Conservation (phyloP, 2,329 filamentous ascomycete genomes). For the Capronia epimyces region DNA sequence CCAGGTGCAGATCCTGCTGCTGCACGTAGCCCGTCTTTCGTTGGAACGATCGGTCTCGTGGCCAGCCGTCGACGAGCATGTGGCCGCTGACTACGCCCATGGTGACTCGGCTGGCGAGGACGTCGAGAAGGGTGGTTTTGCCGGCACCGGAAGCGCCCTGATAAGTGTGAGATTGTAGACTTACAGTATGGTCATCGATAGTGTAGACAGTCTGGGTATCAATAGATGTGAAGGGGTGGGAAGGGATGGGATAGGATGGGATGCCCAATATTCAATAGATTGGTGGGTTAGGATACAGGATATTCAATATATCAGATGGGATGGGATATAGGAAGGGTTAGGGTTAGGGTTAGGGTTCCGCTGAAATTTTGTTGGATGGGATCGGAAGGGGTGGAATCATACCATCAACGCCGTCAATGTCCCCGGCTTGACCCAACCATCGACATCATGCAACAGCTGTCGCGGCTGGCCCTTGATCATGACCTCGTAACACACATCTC, state of each 20-base stretch:
- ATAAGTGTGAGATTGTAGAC: no score
- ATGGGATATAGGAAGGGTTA: no score
- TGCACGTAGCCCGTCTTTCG: constrained; percentile 64
- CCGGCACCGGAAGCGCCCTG: constrained; percentile 58
- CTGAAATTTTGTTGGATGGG: no score
- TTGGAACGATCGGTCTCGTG: constrained; percentile 55
- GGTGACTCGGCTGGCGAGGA: constrained; percentile 50
- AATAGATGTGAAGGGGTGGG: no score
- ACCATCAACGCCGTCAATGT: constrained; percentile 56
- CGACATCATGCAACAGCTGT: constrained; percentile 51
- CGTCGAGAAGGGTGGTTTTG: constrained; percentile 58
- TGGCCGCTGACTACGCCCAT: constrained; percentile 61
- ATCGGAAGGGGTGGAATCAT: no score
- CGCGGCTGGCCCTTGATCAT: constrained; percentile 53
- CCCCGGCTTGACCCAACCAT: constrained; percentile 53
- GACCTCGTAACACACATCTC: constrained; percentile 52
- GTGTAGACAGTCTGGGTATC: no score
- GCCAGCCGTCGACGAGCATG: constrained; percentile 60
- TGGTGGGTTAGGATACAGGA: no score
- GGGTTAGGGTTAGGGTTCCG: no score
- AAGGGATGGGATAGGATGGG: no score
- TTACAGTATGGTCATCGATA: no score
- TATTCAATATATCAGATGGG: no score
- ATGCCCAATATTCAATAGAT: no score
- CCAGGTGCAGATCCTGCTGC: constrained; percentile 62